Evolutionary conservation across 176 grass and related monocot genomes (phyloP).

Genomic region (Paspalum notatum): DNA sequence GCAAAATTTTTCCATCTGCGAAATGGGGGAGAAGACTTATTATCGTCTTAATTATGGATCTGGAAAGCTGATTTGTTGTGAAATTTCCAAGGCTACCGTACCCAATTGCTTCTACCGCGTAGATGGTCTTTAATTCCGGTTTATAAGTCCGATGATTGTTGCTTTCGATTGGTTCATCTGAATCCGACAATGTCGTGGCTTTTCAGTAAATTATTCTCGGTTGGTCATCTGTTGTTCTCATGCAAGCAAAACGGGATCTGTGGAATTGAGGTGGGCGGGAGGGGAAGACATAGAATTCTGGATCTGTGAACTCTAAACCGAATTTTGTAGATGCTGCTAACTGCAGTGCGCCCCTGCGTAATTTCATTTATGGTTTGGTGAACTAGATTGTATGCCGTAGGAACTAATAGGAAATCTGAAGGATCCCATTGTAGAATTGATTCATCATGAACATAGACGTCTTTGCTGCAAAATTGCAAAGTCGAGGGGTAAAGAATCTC

Average conservation of each 20-base stretch:
- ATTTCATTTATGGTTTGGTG: neutral
- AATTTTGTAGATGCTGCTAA: neutral
- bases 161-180: neutral
- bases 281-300: neutral
- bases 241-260: conserved; percentile 22
- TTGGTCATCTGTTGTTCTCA: neutral
- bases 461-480: neutral
- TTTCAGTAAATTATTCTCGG: neutral
- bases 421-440: neutral
- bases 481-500: neutral
- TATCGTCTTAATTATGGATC: conserved; percentile 4
- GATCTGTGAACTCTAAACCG: neutral
- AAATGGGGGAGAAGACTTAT: neutral
- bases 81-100: neutral
- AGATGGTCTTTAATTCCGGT: neutral
- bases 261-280: neutral
- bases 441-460: neutral
- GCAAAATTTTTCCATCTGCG: neutral
- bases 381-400: neutral
- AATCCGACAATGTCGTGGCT: neutral
- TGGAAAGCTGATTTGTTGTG: neutral
- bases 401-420: neutral
- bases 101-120: neutral
- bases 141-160: neutral
- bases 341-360: too few relatives aligned